These are phyloP conservation scores for Podospora sp. DNA, from an alignment of 495 filamentous ascomycete genomes.

Conservation along the genomic window DNA sequence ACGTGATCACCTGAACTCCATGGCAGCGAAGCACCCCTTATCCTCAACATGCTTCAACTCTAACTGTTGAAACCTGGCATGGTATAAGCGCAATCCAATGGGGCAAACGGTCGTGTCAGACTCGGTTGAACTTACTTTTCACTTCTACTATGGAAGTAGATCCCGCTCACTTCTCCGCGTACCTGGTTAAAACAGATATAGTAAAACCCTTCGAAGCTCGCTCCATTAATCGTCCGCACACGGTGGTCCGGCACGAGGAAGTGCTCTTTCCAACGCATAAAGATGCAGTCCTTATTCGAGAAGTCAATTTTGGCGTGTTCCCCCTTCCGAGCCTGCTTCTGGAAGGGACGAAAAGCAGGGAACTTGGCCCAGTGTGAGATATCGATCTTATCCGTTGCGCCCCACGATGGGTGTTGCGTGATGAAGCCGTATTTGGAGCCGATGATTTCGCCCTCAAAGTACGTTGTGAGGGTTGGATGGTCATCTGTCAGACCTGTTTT, in stretches of 20 bases:
- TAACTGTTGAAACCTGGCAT: conserved; percentile 80
- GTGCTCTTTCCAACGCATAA: conserved; percentile 99
- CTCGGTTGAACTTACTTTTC: conserved; percentile 71
- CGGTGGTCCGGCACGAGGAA: conserved; percentile 97
- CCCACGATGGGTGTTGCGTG: conserved; percentile 89
- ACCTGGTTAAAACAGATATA: conserved; percentile 99
- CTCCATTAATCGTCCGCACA: conserved; percentile 84
- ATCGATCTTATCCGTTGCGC: conserved; percentile 89
- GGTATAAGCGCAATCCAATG: conserved; percentile 9
- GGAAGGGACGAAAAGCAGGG: conserved; percentile 77
- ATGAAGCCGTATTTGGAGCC: conserved; percentile 91
- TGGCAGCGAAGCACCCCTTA: conserved; percentile 78
- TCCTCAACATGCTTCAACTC: conserved; percentile 87
- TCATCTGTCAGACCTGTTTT: conserved; percentile 83
- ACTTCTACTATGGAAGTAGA: conserved; percentile 97
- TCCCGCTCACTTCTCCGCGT: conserved; percentile 79
- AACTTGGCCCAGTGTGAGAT: conserved; percentile 93
- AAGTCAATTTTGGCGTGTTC: conserved; percentile 55
- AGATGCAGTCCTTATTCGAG: conserved; percentile 86
- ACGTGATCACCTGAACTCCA: conserved; percentile 78
- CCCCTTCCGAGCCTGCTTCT: conserved; percentile 68
- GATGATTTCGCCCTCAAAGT: conserved; percentile 98
- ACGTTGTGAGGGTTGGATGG: conserved; percentile 94
- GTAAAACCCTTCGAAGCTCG: conserved; percentile 98
- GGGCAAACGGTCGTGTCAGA: not conserved